A percentile compares a stretch with the other conserved stretches of the same genome.
These are phyloP conservation scores for Trametes sanguinea DNA, from an alignment of 768 basidiomycete species.

Conservation along the genomic window DNA sequence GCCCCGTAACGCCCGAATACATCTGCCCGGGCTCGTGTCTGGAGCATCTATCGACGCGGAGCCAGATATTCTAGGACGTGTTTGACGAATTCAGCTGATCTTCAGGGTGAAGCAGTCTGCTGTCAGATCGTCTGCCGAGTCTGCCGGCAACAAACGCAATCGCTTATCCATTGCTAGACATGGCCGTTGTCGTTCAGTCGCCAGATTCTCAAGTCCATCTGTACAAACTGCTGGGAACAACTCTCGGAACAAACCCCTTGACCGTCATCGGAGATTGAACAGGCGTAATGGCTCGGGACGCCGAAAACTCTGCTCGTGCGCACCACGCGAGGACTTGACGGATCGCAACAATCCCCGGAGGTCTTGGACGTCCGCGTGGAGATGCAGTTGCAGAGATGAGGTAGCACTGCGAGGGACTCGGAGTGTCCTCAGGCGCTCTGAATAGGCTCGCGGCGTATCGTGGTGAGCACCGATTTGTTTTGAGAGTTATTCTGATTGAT, in stretches of 20 bases:
- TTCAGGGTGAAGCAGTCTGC: not conserved
- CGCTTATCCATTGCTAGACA: too few relatives aligned
- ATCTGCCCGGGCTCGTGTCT: not conserved
- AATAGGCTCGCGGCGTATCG: not conserved
- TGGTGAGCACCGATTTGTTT: constrained; percentile 15
- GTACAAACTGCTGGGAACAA: too few relatives aligned
- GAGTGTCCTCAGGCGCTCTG: constrained; percentile 10
- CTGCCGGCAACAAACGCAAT: too few relatives aligned
- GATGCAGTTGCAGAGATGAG: constrained; percentile 12
- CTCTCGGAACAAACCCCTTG: too few relatives aligned
- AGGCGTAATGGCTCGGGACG: too few relatives aligned
- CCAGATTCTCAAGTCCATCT: too few relatives aligned
- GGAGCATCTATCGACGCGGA: not conserved
- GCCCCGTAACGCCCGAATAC: constrained; percentile 5
- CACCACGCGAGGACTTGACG: constrained; percentile 7
- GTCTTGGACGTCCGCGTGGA: constrained; percentile 2
- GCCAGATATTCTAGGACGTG: too few relatives aligned
- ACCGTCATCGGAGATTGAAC: not conserved
- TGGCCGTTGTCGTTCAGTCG: too few relatives aligned
- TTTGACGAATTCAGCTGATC: too few relatives aligned
- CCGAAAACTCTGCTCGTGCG: not conserved
- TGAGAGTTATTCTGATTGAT: constrained; percentile 23
- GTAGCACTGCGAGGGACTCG: constrained; percentile 14
- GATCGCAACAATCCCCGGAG: constrained; percentile 23
- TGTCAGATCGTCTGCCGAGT: too few relatives aligned